These are phyloP conservation scores for Fusarium euwallaceae DNA, from an alignment of 2,329 filamentous ascomycete genomes.

Conservation along the genomic window DNA sequence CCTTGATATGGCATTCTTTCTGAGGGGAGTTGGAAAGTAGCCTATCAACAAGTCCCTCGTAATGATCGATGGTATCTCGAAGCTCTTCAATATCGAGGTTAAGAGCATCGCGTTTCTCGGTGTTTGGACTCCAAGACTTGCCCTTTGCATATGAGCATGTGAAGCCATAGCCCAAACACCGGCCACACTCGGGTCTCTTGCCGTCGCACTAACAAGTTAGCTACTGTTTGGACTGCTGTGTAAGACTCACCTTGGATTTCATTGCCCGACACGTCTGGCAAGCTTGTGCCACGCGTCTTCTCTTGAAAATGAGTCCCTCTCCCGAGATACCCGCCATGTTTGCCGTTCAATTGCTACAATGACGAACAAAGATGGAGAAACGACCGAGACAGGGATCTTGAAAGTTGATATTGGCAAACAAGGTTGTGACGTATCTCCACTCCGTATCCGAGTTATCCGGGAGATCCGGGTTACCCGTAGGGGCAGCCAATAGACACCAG, in stretches of 20 bases:
- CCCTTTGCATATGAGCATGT: neutral
- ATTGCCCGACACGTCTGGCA: slow-evolving; percentile 44
- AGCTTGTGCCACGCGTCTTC: slow-evolving; percentile 43
- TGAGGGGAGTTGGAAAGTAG: neutral
- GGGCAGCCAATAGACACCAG: neutral
- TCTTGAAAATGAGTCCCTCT: slow-evolving; percentile 7
- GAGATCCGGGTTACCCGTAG: slow-evolving; percentile 1
- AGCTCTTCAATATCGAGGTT: slow-evolving; percentile 3
- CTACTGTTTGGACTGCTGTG: neutral
- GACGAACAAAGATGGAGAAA: neutral
- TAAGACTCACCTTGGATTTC: slow-evolving; percentile 43
- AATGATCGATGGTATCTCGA: slow-evolving; percentile 23
- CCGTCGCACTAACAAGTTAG: neutral
- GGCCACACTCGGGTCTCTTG: neutral
- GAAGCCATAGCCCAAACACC: neutral
- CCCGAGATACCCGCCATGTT: slow-evolving; percentile 3
- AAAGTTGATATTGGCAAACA: neutral
- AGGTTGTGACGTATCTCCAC: neutral
- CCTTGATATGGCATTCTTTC: neutral
- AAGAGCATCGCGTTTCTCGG: slow-evolving; percentile 26
- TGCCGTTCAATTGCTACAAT: neutral
- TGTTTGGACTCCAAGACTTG: neutral
- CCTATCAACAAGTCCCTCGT: slow-evolving; percentile 19
- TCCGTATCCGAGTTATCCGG: neutral
- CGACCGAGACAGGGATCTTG: neutral